Base-by-base conservation (phyloP, 345 rosid species). In the Murraya koenigii region DNA sequence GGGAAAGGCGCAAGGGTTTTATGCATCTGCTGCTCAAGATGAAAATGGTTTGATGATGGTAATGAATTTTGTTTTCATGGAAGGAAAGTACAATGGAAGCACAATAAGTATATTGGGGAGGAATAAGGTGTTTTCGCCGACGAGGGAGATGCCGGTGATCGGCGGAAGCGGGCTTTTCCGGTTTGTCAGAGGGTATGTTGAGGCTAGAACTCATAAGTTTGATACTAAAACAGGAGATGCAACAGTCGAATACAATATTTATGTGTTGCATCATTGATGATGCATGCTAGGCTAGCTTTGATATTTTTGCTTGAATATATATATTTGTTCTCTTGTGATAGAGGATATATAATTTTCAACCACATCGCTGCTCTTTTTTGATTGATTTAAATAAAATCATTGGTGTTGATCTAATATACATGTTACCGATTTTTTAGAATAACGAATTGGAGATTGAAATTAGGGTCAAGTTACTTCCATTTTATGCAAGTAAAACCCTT, bases 81-180 rank as follows among this genome's bases (percentile, higher is more conserved):
- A 88, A 68, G 97, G 92, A 17, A 87, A 86, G 76, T 92, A 91
- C 61, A 88, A 90, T 8, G 96, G 93, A 0, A 94, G 98, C 77
- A 84, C 88, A 9, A 80, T 93, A 54, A 75, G 93, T 9, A 76
- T 93, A 58, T 72, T 93, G 59, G 97, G 97, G 56, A 85, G 90
- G 87, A 92, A 92, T 83, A 47, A 81, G 1, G 88, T 87, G 67
- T 30, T 89, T 60, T 72, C 86, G 7, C 78, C 80, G 65, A 85
- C 86, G 55, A 88, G 98, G 69, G 98, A 92, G 82, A 87, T 94
- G 94, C 93, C 97, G 14, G 88, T 94, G 76, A 71, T 92, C 36
- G 90, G 93, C 41, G 97, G 97, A 39, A 88, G 93, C 80, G 97
- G 98, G 26, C 85, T 92, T 44, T 87, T 94, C 89, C 85, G 95